These are phyloP conservation scores for Haplosporangium sp. DNA, from an alignment of 371 early-diverging fungal species.

Conservation along the genomic window DNA sequence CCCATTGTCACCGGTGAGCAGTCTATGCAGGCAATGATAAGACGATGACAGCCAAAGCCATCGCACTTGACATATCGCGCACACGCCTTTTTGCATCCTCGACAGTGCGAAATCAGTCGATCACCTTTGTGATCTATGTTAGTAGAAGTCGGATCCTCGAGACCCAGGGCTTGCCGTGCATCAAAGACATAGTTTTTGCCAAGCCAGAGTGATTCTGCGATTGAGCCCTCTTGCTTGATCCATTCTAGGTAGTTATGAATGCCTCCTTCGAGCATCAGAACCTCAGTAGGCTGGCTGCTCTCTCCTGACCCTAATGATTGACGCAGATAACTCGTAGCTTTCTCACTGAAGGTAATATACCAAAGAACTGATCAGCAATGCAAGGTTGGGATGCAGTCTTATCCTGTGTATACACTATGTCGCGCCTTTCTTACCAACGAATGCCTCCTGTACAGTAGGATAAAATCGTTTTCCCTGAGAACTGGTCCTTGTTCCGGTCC, in stretches of 20 bases:
- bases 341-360: slow-evolving; percentile 63
- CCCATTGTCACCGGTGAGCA: slow-evolving; percentile 26
- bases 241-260: slow-evolving; percentile 82
- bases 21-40: slow-evolving; percentile 36
- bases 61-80: slow-evolving; percentile 53
- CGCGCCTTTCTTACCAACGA: slow-evolving; percentile 51
- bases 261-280: slow-evolving; percentile 80
- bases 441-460: slow-evolving; percentile 81
- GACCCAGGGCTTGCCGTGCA: slow-evolving; percentile 64
- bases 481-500: slow-evolving; percentile 59
- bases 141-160: slow-evolving; percentile 10
- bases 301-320: slow-evolving; percentile 54
- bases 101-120: slow-evolving; percentile 26
- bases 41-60: slow-evolving; percentile 48
- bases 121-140: neutral
- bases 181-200: slow-evolving; percentile 84
- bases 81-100: slow-evolving; percentile 19
- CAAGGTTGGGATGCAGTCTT: too few relatives aligned
- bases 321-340: slow-evolving; percentile 72
- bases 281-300: slow-evolving; percentile 41
- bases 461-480: slow-evolving; percentile 66
- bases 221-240: slow-evolving; percentile 58
- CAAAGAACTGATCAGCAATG: neutral
- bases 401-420: too few relatives aligned
- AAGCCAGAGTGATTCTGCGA: slow-evolving; percentile 60